phyloP scores from a whole-genome alignment of 106 monocot genomes.

The Allium fistulosum region DNA sequence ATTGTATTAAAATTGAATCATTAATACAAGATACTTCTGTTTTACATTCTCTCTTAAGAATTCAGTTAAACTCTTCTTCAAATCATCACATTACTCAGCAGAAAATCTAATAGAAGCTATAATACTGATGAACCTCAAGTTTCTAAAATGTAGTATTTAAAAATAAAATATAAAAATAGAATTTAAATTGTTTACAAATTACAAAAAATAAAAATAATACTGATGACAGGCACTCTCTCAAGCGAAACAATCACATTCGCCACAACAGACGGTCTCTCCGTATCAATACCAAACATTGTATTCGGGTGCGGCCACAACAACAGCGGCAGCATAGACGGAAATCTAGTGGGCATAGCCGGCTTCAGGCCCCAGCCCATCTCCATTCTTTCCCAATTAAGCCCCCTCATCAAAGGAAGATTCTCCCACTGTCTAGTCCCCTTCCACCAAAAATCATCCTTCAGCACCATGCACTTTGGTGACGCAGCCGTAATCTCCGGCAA shows the following conservation, averaged over 20 bases:
- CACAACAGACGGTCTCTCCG: not conserved
- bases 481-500: constrained; percentile 1
- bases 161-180: no score
- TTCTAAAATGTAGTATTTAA: no score
- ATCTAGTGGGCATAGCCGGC: constrained; percentile 6
- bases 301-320: constrained; percentile 22
- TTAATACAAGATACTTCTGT: no score
- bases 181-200: no score
- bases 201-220: no score
- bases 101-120: no score
- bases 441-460: not conserved
- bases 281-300: not conserved
- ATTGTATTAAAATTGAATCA: no score
- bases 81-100: no score
- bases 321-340: constrained; percentile 11
- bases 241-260: constrained; percentile 12
- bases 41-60: no score
- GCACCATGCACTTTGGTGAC: constrained; percentile 13
- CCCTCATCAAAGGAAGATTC: constrained; percentile 5
- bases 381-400: constrained; percentile 11
- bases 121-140: no score
- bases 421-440: constrained; percentile 21
- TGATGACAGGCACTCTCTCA: not conserved
- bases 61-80: no score
- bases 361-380: constrained; percentile 2